phyloP scores from a whole-genome alignment of 768 basidiomycete genomes.

The Cystobasidium tubakii region DNA sequence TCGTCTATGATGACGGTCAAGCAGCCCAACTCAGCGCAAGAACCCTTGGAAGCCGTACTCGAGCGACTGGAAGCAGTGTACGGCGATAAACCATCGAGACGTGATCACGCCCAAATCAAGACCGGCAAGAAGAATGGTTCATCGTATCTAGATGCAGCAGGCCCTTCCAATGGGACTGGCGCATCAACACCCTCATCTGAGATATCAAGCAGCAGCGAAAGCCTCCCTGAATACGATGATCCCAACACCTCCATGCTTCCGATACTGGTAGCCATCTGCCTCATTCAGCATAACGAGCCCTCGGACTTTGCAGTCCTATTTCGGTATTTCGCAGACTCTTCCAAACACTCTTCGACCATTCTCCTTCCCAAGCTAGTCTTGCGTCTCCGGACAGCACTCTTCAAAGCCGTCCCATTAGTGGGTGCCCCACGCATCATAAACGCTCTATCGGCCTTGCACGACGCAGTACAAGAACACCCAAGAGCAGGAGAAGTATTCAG shows the following conservation, averaged over 20 bases:
- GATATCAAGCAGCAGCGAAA: background rate
- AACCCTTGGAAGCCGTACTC: constrained; percentile 30
- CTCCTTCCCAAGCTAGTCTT: constrained; percentile 5
- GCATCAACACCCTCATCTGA: background rate
- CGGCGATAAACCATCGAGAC: background rate
- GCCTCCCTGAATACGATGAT: constrained; percentile 1
- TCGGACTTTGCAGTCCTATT: constrained; percentile 22
- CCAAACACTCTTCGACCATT: background rate
- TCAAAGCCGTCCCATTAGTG: constrained; percentile 32
- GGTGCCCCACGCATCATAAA: constrained; percentile 32
- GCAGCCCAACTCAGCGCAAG: background rate
- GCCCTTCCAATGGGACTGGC: background rate
- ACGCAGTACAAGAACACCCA: constrained; percentile 10
- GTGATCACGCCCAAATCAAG: background rate
- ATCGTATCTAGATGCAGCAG: background rate
- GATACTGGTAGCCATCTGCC: constrained; percentile 19
- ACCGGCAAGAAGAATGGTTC: background rate
- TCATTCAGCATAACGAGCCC: constrained; percentile 22
- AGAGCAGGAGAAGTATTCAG: constrained; percentile 3
- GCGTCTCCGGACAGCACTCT: constrained; percentile 28
- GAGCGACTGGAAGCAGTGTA: constrained; percentile 15
- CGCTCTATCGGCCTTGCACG: constrained; percentile 5
- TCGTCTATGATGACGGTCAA: background rate
- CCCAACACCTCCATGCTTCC: constrained; percentile 28
- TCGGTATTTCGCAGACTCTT: constrained; percentile 29